These are phyloP conservation scores for Clohesyomyces aquaticus DNA, from an alignment of 495 filamentous ascomycete species.

Conservation along the genomic window DNA sequence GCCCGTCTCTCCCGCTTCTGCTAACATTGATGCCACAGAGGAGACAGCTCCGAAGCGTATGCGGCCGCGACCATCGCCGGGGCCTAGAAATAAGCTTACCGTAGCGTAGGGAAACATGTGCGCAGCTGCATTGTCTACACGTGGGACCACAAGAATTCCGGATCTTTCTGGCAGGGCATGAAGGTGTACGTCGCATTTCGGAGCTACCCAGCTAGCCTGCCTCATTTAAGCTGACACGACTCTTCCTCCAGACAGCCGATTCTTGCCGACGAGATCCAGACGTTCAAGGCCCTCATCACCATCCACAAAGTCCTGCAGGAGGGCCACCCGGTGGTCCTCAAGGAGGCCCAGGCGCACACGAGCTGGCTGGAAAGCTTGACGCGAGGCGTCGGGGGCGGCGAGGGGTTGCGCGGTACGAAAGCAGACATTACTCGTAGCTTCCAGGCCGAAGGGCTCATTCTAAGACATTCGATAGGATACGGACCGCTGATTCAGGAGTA, in stretches of 20 bases:
- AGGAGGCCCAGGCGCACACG: slow-evolving; percentile 85
- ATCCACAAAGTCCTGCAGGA: slow-evolving; percentile 95
- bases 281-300: slow-evolving; percentile 62
- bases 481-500: slow-evolving; percentile 92
- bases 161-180: slow-evolving; percentile 96
- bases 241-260: slow-evolving; percentile 74
- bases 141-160: slow-evolving; percentile 98
- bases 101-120: slow-evolving; percentile 80
- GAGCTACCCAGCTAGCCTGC: background rate
- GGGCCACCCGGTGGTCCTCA: slow-evolving; percentile 83
- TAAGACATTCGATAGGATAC: slow-evolving; percentile 65
- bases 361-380: slow-evolving; percentile 93
- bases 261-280: slow-evolving; percentile 77
- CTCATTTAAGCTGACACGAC: slow-evolving; percentile 5
- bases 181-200: slow-evolving; percentile 73
- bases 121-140: slow-evolving; percentile 97
- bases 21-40: slow-evolving; percentile 55
- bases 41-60: slow-evolving; percentile 94
- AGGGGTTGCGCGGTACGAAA: slow-evolving; percentile 72
- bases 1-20: slow-evolving; percentile 1
- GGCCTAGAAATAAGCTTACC: slow-evolving; percentile 33
- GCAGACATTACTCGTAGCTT: background rate
- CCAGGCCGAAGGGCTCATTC: background rate
- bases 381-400: slow-evolving; percentile 73
- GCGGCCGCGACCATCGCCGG: slow-evolving; percentile 11